A percentile compares a stretch with the other conserved stretches of the same genome.
These are phyloP conservation scores for Prunus salicina DNA, from an alignment of 306 rosid genomes.

Conservation along the genomic window DNA sequence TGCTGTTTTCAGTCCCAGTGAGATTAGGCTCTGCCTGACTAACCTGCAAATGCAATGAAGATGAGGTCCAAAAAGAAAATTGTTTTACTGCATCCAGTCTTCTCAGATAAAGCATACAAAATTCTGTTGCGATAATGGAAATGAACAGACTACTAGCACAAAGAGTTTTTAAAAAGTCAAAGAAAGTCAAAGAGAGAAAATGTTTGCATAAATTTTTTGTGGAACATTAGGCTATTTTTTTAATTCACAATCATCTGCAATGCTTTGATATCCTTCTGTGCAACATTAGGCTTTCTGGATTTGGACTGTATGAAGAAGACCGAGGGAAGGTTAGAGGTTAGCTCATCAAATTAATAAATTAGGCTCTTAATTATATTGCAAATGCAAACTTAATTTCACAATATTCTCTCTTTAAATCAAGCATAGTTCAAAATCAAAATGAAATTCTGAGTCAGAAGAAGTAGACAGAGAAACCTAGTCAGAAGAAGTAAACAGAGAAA, in stretches of 20 bases:
- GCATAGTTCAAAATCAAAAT: too few relatives aligned
- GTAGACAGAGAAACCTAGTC: background rate
- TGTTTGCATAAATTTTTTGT: too few relatives aligned
- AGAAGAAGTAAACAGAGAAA: background rate
- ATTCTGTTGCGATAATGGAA: background rate
- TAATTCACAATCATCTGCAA: conserved; percentile 26
- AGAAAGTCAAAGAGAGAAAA: background rate
- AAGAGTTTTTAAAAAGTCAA: background rate
- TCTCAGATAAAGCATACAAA: background rate
- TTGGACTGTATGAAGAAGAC: conserved; percentile 27
- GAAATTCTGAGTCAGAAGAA: background rate
- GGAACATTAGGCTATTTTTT: conserved; percentile 9
- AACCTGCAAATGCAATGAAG: conserved; percentile 26
- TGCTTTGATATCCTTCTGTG: conserved; percentile 14
- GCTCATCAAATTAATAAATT: background rate
- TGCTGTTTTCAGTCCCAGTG: background rate
- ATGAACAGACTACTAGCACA: too few relatives aligned
- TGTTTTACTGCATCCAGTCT: background rate
- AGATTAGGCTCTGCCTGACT: conserved; percentile 1
- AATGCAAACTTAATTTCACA: too few relatives aligned
- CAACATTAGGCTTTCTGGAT: conserved; percentile 5
- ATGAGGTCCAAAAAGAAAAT: background rate
- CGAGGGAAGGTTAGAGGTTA: background rate
- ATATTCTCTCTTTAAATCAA: too few relatives aligned
- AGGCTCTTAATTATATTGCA: background rate